Evolutionary conservation across 352 stramenopile genomes (phyloP).

Genomic region (Phytophthora rubi): DNA sequence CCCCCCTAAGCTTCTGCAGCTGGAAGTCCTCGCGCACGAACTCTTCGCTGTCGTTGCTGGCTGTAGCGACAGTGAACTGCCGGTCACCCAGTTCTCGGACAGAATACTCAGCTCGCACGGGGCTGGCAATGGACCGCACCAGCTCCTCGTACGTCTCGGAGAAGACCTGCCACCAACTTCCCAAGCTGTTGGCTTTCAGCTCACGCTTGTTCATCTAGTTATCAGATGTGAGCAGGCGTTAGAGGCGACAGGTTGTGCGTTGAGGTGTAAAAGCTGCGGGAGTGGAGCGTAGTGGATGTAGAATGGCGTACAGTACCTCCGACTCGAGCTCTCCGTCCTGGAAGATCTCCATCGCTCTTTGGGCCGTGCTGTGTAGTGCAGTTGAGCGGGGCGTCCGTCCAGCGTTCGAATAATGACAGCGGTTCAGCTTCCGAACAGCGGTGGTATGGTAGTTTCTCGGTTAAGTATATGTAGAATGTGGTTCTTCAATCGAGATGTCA

Average conservation of each 20-base stretch:
- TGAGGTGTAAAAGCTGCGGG: not conserved
- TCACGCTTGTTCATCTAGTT: slow-evolving; percentile 66
- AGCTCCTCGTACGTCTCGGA: slow-evolving; percentile 75
- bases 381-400: slow-evolving; percentile 8
- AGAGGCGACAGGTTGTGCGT: not conserved
- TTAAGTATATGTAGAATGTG: slow-evolving; percentile 4
- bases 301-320: slow-evolving; percentile 35
- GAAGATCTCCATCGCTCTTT: slow-evolving; percentile 75
- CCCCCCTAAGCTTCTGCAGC: slow-evolving; percentile 53
- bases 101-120: slow-evolving; percentile 67
- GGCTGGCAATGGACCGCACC: slow-evolving; percentile 72
- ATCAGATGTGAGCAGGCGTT: slow-evolving; percentile 9
- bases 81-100: slow-evolving; percentile 55
- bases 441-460: not conserved
- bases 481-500: not conserved
- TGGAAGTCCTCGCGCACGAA: slow-evolving; percentile 67
- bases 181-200: slow-evolving; percentile 55
- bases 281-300: not conserved
- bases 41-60: slow-evolving; percentile 9
- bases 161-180: slow-evolving; percentile 78
- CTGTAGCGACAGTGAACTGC: slow-evolving; percentile 23
- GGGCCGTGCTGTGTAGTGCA: not conserved
- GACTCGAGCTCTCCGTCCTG: slow-evolving; percentile 78
- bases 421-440: not conserved
- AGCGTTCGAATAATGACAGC: slow-evolving; percentile 4